Conservation (phyloP, 306 rosid species). For the Albizia julibrissin region DNA sequence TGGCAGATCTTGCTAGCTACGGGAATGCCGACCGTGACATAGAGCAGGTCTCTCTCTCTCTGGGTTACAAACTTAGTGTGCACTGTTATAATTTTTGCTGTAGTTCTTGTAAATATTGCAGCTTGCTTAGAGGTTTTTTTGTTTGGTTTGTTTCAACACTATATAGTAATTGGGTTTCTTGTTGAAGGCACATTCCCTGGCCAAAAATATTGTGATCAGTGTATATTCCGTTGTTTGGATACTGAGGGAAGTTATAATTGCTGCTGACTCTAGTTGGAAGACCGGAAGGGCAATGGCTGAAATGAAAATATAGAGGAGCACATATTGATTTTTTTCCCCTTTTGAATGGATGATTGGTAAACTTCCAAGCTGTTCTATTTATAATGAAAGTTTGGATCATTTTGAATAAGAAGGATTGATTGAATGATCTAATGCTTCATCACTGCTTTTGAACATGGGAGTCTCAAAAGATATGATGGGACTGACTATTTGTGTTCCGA, state of each 20-base stretch:
- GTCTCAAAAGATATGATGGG: not conserved
- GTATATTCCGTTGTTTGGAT: not conserved
- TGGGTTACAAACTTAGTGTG: conserved; percentile 3
- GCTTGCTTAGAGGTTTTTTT: conserved; percentile 20
- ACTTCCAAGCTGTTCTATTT: not conserved
- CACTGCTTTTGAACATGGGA: conserved; percentile 8
- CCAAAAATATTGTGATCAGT: conserved; percentile 16
- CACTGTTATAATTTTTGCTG: conserved; percentile 12
- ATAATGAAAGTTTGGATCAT: not conserved
- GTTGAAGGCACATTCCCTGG: not conserved
- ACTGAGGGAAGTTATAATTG: conserved; percentile 3
- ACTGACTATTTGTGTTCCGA: conserved; percentile 18
- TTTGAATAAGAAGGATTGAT: conserved; percentile 8
- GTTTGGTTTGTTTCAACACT: not conserved
- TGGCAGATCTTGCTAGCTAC: conserved; percentile 98
- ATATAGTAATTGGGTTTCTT: not conserved
- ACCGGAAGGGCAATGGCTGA: not conserved
- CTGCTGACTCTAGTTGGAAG: not conserved
- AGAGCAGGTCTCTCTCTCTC: conserved; percentile 59
- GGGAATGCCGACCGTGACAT: conserved; percentile 94
- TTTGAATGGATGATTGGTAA: not conserved
- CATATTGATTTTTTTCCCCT: not conserved
- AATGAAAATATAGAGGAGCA: not conserved
- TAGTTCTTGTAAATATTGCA: not conserved
- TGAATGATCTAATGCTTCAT: conserved; percentile 7